Evolutionary conservation across 2,329 filamentous ascomycete species (phyloP).

Genomic region (Cladosporium sp.): DNA sequence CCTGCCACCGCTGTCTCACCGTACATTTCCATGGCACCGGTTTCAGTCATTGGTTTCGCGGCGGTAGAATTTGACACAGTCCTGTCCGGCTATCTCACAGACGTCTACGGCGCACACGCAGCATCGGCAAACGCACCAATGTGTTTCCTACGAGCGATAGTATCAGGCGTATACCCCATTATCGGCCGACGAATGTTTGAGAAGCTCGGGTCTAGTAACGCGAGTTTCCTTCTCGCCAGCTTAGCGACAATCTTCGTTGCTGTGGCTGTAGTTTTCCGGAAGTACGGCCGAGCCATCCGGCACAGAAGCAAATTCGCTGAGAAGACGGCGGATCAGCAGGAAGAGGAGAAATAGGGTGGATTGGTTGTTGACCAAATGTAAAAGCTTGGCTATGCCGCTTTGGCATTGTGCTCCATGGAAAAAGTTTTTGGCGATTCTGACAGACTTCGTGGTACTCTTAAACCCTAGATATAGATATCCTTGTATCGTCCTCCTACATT

Average conservation of each 20-base stretch:
- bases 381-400: too few species aligned
- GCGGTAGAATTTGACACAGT: conserved; percentile 44
- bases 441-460: too few species aligned
- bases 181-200: conserved; percentile 40
- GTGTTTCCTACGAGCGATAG: conserved; percentile 36
- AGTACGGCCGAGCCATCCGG: not conserved
- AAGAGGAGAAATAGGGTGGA: not conserved
- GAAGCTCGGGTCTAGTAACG: conserved; percentile 36
- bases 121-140: conserved; percentile 43
- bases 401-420: too few species aligned
- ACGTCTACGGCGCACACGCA: conserved; percentile 43
- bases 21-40: conserved; percentile 17
- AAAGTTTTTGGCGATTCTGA: too few species aligned
- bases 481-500: too few species aligned
- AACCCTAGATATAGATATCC: too few species aligned
- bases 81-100: conserved; percentile 42
- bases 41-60: conserved; percentile 45
- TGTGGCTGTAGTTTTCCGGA: not conserved
- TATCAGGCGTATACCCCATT: conserved; percentile 39
- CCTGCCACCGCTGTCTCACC: conserved; percentile 31
- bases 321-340: not conserved
- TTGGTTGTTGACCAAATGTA: too few species aligned
- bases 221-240: conserved; percentile 37
- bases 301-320: not conserved
- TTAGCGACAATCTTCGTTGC: conserved; percentile 37